Percentiles rank a stretch among this genome's conserved stretches.
Conservation (phyloP, 2,329 filamentous ascomycete genomes). For the Xylariales sp. region DNA sequence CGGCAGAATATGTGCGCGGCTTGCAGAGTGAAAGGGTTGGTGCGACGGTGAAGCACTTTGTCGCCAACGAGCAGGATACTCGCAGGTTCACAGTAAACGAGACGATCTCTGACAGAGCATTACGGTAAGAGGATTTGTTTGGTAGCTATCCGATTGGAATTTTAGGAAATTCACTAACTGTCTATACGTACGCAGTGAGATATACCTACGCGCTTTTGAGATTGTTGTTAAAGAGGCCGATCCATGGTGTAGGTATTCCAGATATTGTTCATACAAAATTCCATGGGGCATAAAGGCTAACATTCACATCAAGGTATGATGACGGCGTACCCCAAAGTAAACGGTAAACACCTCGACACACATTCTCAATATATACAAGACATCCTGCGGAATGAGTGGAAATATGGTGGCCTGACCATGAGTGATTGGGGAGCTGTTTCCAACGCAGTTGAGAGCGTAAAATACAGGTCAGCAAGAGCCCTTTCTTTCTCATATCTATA, state of each 20-base stretch:
- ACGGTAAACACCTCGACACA: background rate
- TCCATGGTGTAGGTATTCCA: constrained; percentile 45
- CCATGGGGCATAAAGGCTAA: too few relatives aligned
- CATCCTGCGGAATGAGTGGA: constrained; percentile 1
- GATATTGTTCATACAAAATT: too few relatives aligned
- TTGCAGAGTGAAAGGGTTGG: constrained; percentile 25
- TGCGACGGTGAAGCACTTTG: constrained; percentile 30
- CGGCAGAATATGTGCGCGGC: constrained; percentile 24
- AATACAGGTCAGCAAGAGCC: background rate
- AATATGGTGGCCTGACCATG: background rate
- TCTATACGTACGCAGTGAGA: constrained; percentile 51
- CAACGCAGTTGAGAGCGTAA: constrained; percentile 1
- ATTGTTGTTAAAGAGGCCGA: constrained; percentile 52
- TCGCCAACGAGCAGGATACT: constrained; percentile 45
- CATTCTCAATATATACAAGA: background rate
- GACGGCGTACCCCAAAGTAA: constrained; percentile 49
- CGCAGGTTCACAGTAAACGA: constrained; percentile 35
- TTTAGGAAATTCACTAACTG: constrained; percentile 31
- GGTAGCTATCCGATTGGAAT: too few relatives aligned
- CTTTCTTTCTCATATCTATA: too few relatives aligned
- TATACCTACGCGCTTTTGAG: constrained; percentile 61
- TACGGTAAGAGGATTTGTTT: too few relatives aligned
- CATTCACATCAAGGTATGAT: too few relatives aligned
- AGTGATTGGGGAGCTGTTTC: background rate
- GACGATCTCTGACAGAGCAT: constrained; percentile 27